A percentile compares a stretch with the other conserved stretches of the same genome.
Evolutionary conservation across 2,329 filamentous ascomycete genomes (phyloP).

Genomic region (Madurella mycetomatis): DNA sequence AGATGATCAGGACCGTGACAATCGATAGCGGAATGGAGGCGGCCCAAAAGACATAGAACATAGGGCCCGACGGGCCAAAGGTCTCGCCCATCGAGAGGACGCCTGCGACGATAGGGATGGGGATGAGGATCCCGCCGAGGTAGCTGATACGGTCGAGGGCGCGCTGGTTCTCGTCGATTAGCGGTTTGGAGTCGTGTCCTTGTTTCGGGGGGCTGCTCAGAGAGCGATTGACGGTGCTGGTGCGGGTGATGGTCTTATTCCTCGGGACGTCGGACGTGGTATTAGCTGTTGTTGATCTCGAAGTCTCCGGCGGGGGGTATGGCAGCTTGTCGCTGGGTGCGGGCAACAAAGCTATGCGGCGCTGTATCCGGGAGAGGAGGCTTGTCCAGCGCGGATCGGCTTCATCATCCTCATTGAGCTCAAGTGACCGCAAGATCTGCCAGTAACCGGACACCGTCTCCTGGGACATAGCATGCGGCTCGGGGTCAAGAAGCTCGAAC

Average conservation of each 20-base stretch:
- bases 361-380: constrained; percentile 30
- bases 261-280: background rate
- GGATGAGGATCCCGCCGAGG: constrained; percentile 46
- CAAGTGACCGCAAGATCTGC: constrained; percentile 31
- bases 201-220: background rate
- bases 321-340: background rate
- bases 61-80: constrained; percentile 38
- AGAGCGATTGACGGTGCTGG: background rate
- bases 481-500: constrained; percentile 30
- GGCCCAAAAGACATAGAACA: constrained; percentile 49
- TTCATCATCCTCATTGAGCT: constrained; percentile 32
- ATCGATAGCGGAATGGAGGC: constrained; percentile 36
- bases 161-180: constrained; percentile 33
- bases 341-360: constrained; percentile 26
- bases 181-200: constrained; percentile 3
- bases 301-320: background rate
- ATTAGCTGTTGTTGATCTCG: constrained; percentile 12
- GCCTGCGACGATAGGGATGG: constrained; percentile 44
- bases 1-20: constrained; percentile 41
- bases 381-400: constrained; percentile 29
- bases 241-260: constrained; percentile 1
- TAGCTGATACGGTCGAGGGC: constrained; percentile 46
- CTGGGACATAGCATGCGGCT: background rate
- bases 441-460: constrained; percentile 26
- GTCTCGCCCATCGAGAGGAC: constrained; percentile 45